phyloP scores from a whole-genome alignment of 306 rosid species.

The Cyamopsis tetragonoloba region DNA sequence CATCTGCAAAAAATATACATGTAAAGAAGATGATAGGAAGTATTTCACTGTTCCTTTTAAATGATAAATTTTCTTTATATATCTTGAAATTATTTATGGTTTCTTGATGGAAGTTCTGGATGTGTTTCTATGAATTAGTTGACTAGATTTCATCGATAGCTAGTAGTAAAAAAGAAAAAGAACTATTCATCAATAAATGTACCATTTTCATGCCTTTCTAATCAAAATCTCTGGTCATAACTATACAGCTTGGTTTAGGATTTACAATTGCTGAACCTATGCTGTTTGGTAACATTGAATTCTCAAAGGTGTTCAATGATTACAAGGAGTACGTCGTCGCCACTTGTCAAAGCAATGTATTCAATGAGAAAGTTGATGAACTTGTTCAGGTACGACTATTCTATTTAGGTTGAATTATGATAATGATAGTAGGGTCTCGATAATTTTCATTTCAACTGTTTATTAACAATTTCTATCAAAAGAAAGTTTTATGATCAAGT shows the following conservation, averaged over 20 bases:
- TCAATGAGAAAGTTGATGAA: slow-evolving; percentile 69
- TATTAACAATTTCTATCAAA: neutral
- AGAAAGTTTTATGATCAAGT: neutral
- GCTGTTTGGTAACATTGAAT: slow-evolving; percentile 43
- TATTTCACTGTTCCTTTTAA: neutral
- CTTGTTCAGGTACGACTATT: slow-evolving; percentile 93
- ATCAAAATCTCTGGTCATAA: slow-evolving; percentile 33
- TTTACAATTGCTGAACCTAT: slow-evolving; percentile 63
- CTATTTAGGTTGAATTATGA: neutral
- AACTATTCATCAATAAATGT: neutral
- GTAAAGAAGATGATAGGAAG: neutral
- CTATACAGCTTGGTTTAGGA: slow-evolving; percentile 83
- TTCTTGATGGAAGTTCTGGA: neutral
- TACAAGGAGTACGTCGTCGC: slow-evolving; percentile 67
- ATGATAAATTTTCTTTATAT: neutral
- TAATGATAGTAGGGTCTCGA: neutral
- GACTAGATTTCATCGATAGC: neutral
- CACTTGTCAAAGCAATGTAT: slow-evolving; percentile 53
- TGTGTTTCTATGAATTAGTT: neutral
- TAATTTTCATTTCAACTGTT: neutral
- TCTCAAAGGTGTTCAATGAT: slow-evolving; percentile 69
- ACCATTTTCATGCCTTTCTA: slow-evolving; percentile 25
- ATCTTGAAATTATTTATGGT: neutral
- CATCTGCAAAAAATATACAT: neutral
- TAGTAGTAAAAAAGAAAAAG: neutral